A percentile compares a stretch with the other conserved stretches of the same genome.
These are phyloP conservation scores for Ceratocystis colombiana DNA, from an alignment of 2,329 filamentous ascomycete species.

Conservation along the genomic window DNA sequence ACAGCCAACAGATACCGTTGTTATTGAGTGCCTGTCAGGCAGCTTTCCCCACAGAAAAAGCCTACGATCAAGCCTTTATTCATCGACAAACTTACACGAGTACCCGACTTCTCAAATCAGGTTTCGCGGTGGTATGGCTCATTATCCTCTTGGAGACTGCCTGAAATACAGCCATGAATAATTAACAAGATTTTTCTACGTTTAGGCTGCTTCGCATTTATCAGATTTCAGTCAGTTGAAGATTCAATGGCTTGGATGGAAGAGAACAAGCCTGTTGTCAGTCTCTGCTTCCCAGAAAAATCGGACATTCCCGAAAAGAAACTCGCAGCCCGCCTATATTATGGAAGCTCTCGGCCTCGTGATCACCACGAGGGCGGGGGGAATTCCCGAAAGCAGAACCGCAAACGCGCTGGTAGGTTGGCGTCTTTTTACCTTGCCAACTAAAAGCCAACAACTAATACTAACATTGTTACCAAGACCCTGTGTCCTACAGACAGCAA, in stretches of 20 bases:
- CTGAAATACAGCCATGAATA: neutral
- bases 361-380: neutral
- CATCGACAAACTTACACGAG: conserved; percentile 21
- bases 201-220: conserved; percentile 36
- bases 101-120: conserved; percentile 21
- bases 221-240: conserved; percentile 36
- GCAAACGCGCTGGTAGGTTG: conserved; percentile 5
- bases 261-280: conserved; percentile 36
- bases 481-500: conserved; percentile 14
- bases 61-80: conserved; percentile 20
- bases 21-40: conserved; percentile 44
- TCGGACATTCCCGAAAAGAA: conserved; percentile 35
- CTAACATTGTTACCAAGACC: neutral
- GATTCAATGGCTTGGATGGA: conserved; percentile 37
- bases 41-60: conserved; percentile 16
- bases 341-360: conserved; percentile 34
- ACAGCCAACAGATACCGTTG: conserved; percentile 42
- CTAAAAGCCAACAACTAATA: neutral
- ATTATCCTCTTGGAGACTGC: neutral
- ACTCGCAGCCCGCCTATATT: conserved; percentile 36
- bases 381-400: neutral
- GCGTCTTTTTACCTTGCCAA: neutral
- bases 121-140: conserved; percentile 16
- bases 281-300: conserved; percentile 32
- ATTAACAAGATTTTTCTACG: neutral